Evolutionary conservation across 2,329 filamentous ascomycete species (phyloP), one percentile per base, ranked within the genome.

Genomic region (Lachnellula hyalina): DNA sequence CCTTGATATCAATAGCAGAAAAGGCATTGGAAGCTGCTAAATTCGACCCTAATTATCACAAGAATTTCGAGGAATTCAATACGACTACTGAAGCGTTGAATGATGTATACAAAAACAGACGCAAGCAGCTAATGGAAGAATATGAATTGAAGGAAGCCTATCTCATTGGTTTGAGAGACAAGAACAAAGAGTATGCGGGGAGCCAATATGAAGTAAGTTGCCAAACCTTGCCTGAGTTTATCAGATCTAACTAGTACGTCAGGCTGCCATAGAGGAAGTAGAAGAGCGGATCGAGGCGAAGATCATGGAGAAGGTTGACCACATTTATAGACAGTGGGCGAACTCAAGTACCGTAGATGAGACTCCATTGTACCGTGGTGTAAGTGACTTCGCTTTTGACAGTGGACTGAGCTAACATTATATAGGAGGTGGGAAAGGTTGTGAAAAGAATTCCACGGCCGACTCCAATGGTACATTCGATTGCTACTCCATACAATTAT

Each of bases 21-120:
- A 67, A 66, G 49, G 64, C 64, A 2, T 49, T 68, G 15, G 55
- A 63, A 17, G 51, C 50, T 8, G 35, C 64, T 38, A 58, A 53
- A 9, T 57, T 57, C 2, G 59, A 68, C 52, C 57, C 62, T 4
- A 55, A 60, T 8, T 63, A 63, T 55, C 61, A 68, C 51, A 60
- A 67, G 51, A 58, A 54, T 32, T 50, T 66, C 28, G 65, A 65
- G 1, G 65, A 69, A 49, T 70, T 60, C 56, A 21, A 60, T 7
- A 51, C 56, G 32, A 60, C 66, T 5, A 61, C 51, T 11, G 46
- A 57, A 6, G 51, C 46, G 17, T 57, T 69, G 36, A 41, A 65
- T 6, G 52, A 57, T 12, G 45, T 49, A n/a, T 58, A 58, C 52
- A 47, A 54, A 9, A 55, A 62, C 44, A 52, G 51, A 15, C 19